Percentiles rank a stretch among this genome's conserved stretches.
Conservation (phyloP, 345 rosid genomes). For the Turnera subulata region DNA sequence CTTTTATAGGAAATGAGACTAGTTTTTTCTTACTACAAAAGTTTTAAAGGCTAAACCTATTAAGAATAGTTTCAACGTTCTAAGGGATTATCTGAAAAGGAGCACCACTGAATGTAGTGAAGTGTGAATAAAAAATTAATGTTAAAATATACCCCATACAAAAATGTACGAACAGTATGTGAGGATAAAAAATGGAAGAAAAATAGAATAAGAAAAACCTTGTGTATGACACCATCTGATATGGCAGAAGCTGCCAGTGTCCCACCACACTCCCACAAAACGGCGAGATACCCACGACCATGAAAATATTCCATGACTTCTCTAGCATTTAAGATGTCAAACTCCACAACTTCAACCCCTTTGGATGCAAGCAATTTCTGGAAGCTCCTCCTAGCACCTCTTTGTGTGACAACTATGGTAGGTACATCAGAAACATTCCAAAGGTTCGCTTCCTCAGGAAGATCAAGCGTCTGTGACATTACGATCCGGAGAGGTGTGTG, state of each 20-base stretch:
- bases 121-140: no score
- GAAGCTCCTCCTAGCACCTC: slow-evolving; percentile 85
- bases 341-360: slow-evolving; percentile 95
- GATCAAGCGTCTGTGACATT: slow-evolving; percentile 74
- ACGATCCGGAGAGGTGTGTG: slow-evolving; percentile 84
- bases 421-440: slow-evolving; percentile 84
- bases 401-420: slow-evolving; percentile 82
- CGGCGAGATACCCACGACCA: slow-evolving; percentile 84
- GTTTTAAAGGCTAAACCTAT: no score
- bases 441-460: slow-evolving; percentile 82
- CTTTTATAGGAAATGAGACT: no score
- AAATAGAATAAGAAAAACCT: slow-evolving; percentile 36
- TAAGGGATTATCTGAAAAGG: no score
- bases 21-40: no score
- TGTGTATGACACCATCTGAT: slow-evolving; percentile 83
- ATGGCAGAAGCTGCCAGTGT: slow-evolving; percentile 89
- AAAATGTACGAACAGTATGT: no score
- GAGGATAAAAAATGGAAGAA: no score
- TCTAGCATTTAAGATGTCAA: slow-evolving; percentile 87
- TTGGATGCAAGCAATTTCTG: slow-evolving; percentile 77
- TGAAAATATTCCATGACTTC: slow-evolving; percentile 95
- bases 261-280: slow-evolving; percentile 97
- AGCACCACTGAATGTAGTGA: no score
- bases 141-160: no score
- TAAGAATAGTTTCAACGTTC: no score